Conservation (phyloP, 2,329 filamentous ascomycete species). For the Fusarium nurragi region DNA sequence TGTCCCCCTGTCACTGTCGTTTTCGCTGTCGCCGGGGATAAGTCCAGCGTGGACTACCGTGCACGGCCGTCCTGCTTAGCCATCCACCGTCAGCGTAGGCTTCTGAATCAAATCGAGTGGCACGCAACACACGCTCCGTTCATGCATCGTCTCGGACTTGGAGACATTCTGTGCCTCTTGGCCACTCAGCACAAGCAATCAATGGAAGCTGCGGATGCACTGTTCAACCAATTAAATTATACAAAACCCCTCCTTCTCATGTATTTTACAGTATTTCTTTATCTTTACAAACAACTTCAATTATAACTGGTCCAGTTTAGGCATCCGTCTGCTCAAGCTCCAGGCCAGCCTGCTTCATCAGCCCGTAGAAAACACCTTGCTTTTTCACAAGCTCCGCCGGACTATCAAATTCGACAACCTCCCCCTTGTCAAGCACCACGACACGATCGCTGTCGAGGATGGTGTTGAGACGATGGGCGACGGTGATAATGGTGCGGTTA, state of each 20-base stretch:
- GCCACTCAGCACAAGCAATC: constrained; percentile 6
- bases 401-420: constrained; percentile 91
- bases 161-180: constrained; percentile 2
- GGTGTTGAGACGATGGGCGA: constrained; percentile 97
- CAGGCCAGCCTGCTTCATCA: constrained; percentile 91
- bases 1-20: not conserved
- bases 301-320: not conserved
- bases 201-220: not conserved
- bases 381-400: constrained; percentile 79
- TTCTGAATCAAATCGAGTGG: constrained; percentile 15
- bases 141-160: not conserved
- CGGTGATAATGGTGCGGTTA: constrained; percentile 96
- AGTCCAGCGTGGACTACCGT: constrained; percentile 7
- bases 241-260: constrained; percentile 17
- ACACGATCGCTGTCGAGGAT: constrained; percentile 91
- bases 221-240: constrained; percentile 1
- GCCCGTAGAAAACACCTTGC: constrained; percentile 83
- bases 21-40: constrained; percentile 33
- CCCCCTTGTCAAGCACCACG: constrained; percentile 89
- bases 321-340: constrained; percentile 53
- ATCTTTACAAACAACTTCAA: constrained; percentile 24
- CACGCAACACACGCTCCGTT: constrained; percentile 3
- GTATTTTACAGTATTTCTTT: not conserved
- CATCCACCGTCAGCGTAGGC: constrained; percentile 20
- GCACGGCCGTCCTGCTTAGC: constrained; percentile 20